Evolutionary conservation across 164 flowering plant genomes (phyloP).

Genomic region (Liquidambar formosana): DNA sequence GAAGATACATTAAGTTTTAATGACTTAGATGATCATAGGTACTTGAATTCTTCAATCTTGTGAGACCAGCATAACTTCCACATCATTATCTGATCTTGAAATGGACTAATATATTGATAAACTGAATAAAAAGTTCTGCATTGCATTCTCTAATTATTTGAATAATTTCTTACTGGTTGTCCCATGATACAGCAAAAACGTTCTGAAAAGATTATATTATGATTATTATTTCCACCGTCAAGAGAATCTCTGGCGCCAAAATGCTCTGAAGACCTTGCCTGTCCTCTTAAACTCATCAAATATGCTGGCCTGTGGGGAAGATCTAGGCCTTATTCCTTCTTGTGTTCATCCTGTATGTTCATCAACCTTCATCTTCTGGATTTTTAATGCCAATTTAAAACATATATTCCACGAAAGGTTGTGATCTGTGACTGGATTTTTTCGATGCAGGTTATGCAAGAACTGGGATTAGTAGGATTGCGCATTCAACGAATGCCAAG

Average conservation of each 20-base stretch:
- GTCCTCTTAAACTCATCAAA: constrained; percentile 92
- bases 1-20: constrained; percentile 87
- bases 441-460: constrained; percentile 88
- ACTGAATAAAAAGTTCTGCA: not conserved
- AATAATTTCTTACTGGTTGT: constrained; percentile 8
- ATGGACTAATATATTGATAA: not conserved
- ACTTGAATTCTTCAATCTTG: constrained; percentile 3
- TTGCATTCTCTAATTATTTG: not conserved
- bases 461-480: constrained; percentile 84
- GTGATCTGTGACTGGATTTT: constrained; percentile 8
- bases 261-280: constrained; percentile 93
- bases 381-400: not conserved
- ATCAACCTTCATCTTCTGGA: not conserved
- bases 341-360: constrained; percentile 94
- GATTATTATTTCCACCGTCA: constrained; percentile 96
- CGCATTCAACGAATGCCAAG: constrained; percentile 99
- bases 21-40: constrained; percentile 91
- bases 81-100: not conserved
- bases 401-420: not conserved
- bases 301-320: constrained; percentile 98
- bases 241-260: constrained; percentile 87
- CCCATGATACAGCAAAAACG: constrained; percentile 68
- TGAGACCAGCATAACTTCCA: not conserved
- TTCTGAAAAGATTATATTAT: constrained; percentile 74
- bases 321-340: constrained; percentile 92